Conservation (phyloP, 2,329 filamentous ascomycete genomes). For the Amphichorda felina region DNA sequence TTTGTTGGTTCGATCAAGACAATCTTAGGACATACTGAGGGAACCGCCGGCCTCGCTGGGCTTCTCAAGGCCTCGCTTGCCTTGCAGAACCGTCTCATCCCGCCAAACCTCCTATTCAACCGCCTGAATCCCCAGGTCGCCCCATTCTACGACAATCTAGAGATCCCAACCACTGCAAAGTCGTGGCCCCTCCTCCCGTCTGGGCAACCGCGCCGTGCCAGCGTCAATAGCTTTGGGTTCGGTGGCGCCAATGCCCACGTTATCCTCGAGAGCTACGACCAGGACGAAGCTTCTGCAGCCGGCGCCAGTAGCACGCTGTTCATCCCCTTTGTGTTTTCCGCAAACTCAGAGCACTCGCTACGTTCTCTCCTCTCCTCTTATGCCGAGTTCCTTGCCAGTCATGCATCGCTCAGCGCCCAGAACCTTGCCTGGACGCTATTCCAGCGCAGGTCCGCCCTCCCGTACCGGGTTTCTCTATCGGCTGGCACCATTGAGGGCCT, state of each 20-base stretch:
- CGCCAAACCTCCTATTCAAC: constrained; percentile 38
- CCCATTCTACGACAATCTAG: constrained; percentile 8
- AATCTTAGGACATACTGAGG: constrained; percentile 36
- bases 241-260: constrained; percentile 28
- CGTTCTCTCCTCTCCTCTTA: constrained; percentile 4
- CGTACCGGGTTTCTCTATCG: constrained; percentile 17
- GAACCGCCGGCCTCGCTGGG: constrained; percentile 35
- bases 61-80: constrained; percentile 40
- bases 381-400: not conserved
- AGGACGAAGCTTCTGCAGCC: not conserved
- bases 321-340: constrained; percentile 2
- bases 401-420: not conserved
- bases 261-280: constrained; percentile 15
- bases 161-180: constrained; percentile 6
- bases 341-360: constrained; percentile 2
- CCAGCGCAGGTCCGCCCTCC: constrained; percentile 3
- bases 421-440: constrained; percentile 2
- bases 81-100: constrained; percentile 35
- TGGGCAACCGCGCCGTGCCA: constrained; percentile 6
- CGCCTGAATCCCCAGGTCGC: constrained; percentile 23
- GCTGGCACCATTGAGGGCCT: constrained; percentile 7
- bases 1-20: constrained; percentile 8
- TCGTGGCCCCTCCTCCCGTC: constrained; percentile 5
- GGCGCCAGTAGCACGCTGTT: not conserved
- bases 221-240: constrained; percentile 25